phyloP scores from a whole-genome alignment of 257 asterid species.

The Euphrasia confusa region DNA sequence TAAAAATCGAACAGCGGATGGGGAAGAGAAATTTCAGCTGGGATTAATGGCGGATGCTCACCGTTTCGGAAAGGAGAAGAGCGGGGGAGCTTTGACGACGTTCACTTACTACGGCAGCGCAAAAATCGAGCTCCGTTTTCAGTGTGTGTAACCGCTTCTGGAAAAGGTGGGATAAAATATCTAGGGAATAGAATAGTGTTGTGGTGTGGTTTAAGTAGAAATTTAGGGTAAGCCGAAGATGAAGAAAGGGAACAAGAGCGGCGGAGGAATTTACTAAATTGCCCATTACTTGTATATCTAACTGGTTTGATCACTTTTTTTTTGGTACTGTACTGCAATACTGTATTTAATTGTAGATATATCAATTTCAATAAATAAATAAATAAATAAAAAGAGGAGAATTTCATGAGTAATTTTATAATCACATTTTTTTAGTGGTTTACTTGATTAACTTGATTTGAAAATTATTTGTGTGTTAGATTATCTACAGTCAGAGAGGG shows the following conservation, averaged over 20 bases:
- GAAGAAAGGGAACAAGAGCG: not conserved
- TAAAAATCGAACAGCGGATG: conserved; percentile 1
- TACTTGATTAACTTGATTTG: too few relatives aligned
- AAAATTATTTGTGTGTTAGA: too few relatives aligned
- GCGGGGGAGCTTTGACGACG: conserved; percentile 19
- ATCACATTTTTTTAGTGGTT: too few relatives aligned
- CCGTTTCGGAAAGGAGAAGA: not conserved
- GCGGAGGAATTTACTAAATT: not conserved
- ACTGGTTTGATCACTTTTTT: not conserved
- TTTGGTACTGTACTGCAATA: too few relatives aligned
- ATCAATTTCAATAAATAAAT: too few relatives aligned
- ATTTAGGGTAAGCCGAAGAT: conserved; percentile 22
- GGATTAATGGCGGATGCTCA: not conserved
- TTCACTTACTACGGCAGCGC: conserved; percentile 23
- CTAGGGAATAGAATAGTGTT: conserved; percentile 17
- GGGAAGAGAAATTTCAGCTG: conserved; percentile 19
- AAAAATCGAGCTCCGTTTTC: conserved; percentile 15
- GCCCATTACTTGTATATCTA: not conserved
- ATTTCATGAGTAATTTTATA: too few relatives aligned
- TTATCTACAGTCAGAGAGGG: too few relatives aligned
- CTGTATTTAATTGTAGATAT: too few relatives aligned
- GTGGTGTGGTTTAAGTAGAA: conserved; percentile 16
- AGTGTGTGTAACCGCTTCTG: conserved; percentile 30
- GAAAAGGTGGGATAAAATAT: conserved; percentile 21
- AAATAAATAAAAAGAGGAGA: too few relatives aligned